Evolutionary conservation across 768 basidiomycete genomes (phyloP), one percentile per base, ranked within the genome.

Genomic region (Tubosaeta sp.): DNA sequence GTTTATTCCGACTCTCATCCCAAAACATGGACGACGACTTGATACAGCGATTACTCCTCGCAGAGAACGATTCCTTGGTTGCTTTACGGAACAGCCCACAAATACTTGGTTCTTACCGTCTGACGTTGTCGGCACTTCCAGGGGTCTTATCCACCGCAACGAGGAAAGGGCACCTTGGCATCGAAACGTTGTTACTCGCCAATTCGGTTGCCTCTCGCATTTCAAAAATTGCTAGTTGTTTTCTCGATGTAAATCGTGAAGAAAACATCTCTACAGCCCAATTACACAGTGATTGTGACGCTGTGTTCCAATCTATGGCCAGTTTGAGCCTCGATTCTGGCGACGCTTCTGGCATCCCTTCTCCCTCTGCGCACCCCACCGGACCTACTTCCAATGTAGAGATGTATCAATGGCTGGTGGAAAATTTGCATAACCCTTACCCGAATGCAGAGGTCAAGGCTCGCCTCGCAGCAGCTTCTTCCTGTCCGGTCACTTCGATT

Each of bases 361-460:
- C n/a, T n/a, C n/a, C n/a, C n/a, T n/a, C n/a, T 14, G 31, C 9
- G 31, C 31, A 32, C 31, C 13, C 31, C n/a, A n/a, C n/a, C n/a
- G n/a, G n/a, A n/a, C n/a, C n/a, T n/a, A n/a, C n/a, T n/a, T n/a
- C n/a, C n/a, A n/a, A n/a, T n/a, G n/a, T n/a, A n/a, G n/a, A n/a
- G 65, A 8, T 71, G 0, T 69, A 73, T 49, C 50, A 44, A 4
- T 82, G 80, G 79, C 55, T 82, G 1, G 19, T 77, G 1, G 39
- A 59, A 0, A 75, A 83, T 40, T 45, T 82, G 0, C 73, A 78
- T 40, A 72, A 80, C 52, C 82, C 82, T 0, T 83, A 83, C 49
- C 82, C 82, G 0, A 56, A 70, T 5, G 0, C 52, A 4, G 16
- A 60, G 63, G 13, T 48, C 63, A 18, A 72, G 36, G 54, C 72